A percentile compares a stretch with the other conserved stretches of the same genome.
phyloP scores from a whole-genome alignment of 768 basidiomycete species.

The Trametes coccinea region DNA sequence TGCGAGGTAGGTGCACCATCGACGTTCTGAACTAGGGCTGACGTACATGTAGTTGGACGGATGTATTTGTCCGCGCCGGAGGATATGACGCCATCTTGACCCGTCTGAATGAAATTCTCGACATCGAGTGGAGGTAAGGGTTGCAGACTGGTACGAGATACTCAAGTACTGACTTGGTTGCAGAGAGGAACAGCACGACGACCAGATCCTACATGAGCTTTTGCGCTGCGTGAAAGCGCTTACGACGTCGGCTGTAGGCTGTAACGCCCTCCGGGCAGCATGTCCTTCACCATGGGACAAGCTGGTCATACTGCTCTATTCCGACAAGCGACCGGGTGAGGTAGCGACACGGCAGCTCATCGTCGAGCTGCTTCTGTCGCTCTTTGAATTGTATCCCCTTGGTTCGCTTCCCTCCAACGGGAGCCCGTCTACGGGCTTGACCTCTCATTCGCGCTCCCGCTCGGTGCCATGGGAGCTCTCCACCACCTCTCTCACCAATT shows the following conservation, averaged over 20 bases:
- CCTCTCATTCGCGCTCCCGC: constrained; percentile 33
- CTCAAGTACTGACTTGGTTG: background rate
- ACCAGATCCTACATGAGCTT: constrained; percentile 89
- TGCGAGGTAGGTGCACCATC: constrained; percentile 57
- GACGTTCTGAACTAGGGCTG: background rate
- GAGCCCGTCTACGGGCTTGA: constrained; percentile 18
- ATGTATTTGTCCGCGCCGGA: constrained; percentile 78
- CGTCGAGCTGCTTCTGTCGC: constrained; percentile 77
- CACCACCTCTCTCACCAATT: constrained; percentile 36
- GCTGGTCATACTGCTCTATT: constrained; percentile 82
- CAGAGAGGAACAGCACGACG: constrained; percentile 98
- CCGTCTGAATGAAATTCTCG: constrained; percentile 85
- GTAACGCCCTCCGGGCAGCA: constrained; percentile 84
- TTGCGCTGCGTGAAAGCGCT: constrained; percentile 93
- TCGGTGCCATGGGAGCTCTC: constrained; percentile 62
- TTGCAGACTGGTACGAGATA: background rate
- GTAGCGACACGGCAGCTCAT: constrained; percentile 88
- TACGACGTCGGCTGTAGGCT: constrained; percentile 86
- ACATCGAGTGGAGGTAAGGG: constrained; percentile 90
- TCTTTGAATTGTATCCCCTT: constrained; percentile 87
- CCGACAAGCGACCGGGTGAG: constrained; percentile 98
- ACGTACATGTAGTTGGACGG: constrained; percentile 69
- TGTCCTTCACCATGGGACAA: constrained; percentile 88
- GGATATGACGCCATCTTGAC: constrained; percentile 86
- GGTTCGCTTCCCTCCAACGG: constrained; percentile 61